phyloP scores from a whole-genome alignment of 129 eudicot species.

The Calendula officinalis region DNA sequence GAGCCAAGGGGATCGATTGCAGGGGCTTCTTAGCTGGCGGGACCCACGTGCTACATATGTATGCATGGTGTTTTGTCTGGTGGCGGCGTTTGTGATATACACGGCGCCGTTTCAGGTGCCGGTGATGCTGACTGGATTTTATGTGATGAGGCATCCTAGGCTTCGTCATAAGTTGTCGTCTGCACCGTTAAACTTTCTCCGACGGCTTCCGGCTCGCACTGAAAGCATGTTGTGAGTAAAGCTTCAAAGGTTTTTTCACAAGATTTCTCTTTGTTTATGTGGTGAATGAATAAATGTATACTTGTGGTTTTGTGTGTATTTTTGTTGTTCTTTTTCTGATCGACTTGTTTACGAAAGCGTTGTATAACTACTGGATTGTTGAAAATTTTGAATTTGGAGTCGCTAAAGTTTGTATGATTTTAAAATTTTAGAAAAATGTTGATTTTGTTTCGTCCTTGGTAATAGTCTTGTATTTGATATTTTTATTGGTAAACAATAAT shows the following conservation, averaged over 20 bases:
- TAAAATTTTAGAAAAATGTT: conserved; percentile 2
- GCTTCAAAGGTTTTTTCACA: background rate
- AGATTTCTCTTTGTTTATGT: conserved; percentile 1
- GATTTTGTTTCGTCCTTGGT: conserved; percentile 15
- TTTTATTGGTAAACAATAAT: too few relatives aligned
- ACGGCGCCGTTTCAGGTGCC: conserved; percentile 63
- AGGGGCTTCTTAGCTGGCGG: conserved; percentile 78
- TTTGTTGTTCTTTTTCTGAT: conserved; percentile 12
- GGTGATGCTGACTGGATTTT: conserved; percentile 44
- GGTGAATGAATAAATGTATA: background rate
- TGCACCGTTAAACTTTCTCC: conserved; percentile 58
- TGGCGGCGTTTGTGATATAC: conserved; percentile 53
- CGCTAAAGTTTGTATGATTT: background rate
- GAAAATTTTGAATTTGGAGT: conserved; percentile 5
- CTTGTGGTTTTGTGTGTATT: background rate
- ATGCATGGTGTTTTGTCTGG: conserved; percentile 52
- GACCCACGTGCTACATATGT: conserved; percentile 74
- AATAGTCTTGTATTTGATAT: too few relatives aligned
- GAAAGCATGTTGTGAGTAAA: conserved; percentile 73
- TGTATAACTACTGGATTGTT: conserved; percentile 7
- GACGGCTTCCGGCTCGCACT: conserved; percentile 68
- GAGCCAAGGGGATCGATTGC: conserved; percentile 66
- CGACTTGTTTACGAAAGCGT: conserved; percentile 7
- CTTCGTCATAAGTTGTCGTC: conserved; percentile 64
- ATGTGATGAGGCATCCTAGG: conserved; percentile 84